Evolutionary conservation across 805 yeast genomes (phyloP), one percentile per base, ranked within the genome.

Genomic region (Starmerella floricola): DNA sequence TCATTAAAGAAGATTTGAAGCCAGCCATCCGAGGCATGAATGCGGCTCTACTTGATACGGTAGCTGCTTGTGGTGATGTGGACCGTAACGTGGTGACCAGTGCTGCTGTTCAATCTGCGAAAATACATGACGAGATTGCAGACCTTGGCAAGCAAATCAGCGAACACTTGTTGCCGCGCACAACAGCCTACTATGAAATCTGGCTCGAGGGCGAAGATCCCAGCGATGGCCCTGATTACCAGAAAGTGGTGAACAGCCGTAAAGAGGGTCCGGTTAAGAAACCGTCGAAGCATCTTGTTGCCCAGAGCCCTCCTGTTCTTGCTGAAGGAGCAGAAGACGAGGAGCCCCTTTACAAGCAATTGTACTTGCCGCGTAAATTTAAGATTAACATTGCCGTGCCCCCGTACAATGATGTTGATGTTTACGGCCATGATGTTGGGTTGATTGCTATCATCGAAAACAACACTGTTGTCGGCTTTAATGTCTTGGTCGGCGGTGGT

Each of bases 51-150:
- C 72, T 88, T 79, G 97, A 91, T 60, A 87, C 96, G 8, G 72
- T 88, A 46, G 97, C 94, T 46, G 97, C 97, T 1, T 88, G 96
- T 71, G 97, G 97, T 69, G 97, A 88, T 67, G 97, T 88, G 34
- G 83, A 84, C 67, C 80, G 97, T 73, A 88, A 88, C 59, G 95
- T 88, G 34, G 88, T 87, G 78, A 72, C 82, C 41, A 74, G 88
- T 45, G 94, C 95, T n/a, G 68, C 84, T 26, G 96, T 96, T 15
- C 73, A 72, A 24, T 85, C 85, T 58, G 82, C 86, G 39, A 76
- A 77, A 57, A 72, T 88, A 40, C 96, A 88, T 60, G 63, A 65
- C 26, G 87, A 87, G 64, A 72, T 88, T 50, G 71, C 78, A 32
- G 66, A 69, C 11, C 63, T 72, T 36, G 84, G 88, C 26, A 59